These are phyloP conservation scores for Candida sakaeoensis DNA, from an alignment of 805 yeast species.

Conservation along the genomic window DNA sequence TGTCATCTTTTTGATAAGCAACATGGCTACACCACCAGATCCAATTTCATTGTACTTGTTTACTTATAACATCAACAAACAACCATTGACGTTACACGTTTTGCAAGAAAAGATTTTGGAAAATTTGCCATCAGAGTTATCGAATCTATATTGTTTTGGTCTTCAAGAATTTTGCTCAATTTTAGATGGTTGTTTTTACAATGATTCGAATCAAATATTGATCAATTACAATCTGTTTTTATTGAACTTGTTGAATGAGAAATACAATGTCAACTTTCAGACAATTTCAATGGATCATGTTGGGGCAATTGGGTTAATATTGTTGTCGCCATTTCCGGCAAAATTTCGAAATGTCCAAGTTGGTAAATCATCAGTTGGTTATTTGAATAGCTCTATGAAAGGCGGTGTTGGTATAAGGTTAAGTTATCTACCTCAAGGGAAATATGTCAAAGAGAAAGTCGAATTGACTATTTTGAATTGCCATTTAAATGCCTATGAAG, in stretches of 20 bases:
- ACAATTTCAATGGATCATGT: slow-evolving; percentile 41
- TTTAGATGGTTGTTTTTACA: slow-evolving; percentile 48
- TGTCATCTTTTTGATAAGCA: not conserved
- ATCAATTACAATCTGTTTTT: slow-evolving; percentile 32
- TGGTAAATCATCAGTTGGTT: slow-evolving; percentile 51
- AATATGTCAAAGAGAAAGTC: slow-evolving; percentile 15
- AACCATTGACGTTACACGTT: slow-evolving; percentile 28
- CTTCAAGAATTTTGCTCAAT: slow-evolving; percentile 62
- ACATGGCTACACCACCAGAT: not conserved
- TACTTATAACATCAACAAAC: slow-evolving; percentile 60
- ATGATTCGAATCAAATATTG: slow-evolving; percentile 34
- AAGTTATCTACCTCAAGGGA: slow-evolving; percentile 20
- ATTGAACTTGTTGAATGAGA: slow-evolving; percentile 27
- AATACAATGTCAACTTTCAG: slow-evolving; percentile 36
- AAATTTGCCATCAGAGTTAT: slow-evolving; percentile 28
- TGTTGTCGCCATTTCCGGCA: slow-evolving; percentile 43
- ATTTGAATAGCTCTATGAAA: slow-evolving; percentile 59
- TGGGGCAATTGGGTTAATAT: slow-evolving; percentile 58
- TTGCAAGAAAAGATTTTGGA: slow-evolving; percentile 25
- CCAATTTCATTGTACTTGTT: slow-evolving; percentile 25
- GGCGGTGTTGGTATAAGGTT: slow-evolving; percentile 69
- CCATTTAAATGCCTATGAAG: slow-evolving; percentile 82
- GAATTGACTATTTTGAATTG: slow-evolving; percentile 61
- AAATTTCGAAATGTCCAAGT: slow-evolving; percentile 21
- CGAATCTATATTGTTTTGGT: slow-evolving; percentile 56